Conservation (phyloP, 352 stramenopile genomes). For the Poterioochromonas sp. region DNA sequence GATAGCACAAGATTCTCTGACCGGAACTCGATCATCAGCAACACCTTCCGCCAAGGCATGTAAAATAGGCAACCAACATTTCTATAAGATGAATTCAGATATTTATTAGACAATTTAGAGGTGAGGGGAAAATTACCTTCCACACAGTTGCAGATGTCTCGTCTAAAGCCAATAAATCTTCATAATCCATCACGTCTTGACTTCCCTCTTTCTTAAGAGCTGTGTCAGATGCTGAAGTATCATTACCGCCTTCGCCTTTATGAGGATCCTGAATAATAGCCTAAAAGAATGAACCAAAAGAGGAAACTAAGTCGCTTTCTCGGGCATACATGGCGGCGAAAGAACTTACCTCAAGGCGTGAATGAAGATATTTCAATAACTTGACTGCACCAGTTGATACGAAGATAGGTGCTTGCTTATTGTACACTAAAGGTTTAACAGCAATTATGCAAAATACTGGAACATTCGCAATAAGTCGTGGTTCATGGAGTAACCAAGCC, state of each 20-base stretch:
- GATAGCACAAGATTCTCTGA: background rate
- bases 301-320: no score
- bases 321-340: no score
- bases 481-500: slow-evolving; percentile 27
- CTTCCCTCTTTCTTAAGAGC: background rate
- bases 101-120: background rate
- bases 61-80: slow-evolving; percentile 6
- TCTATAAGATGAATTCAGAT: slow-evolving; percentile 4
- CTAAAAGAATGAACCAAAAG: no score
- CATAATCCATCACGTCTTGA: background rate
- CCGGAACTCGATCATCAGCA: background rate
- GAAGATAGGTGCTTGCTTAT: background rate
- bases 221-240: no score
- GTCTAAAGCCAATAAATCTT: background rate
- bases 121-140: no score
- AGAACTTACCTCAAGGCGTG: slow-evolving; percentile 9
- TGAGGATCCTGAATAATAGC: no score
- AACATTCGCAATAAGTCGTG: slow-evolving; percentile 2
- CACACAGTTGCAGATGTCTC: background rate
- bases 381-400: background rate
- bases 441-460: slow-evolving; percentile 30
- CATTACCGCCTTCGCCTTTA: no score
- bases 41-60: background rate
- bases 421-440: background rate
- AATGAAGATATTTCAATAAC: slow-evolving; percentile 11